A percentile compares a stretch with the other conserved stretches of the same genome.
Conservation (phyloP, 192 early-diverging fungal species). For the Umbelopsis ramanniana region DNA sequence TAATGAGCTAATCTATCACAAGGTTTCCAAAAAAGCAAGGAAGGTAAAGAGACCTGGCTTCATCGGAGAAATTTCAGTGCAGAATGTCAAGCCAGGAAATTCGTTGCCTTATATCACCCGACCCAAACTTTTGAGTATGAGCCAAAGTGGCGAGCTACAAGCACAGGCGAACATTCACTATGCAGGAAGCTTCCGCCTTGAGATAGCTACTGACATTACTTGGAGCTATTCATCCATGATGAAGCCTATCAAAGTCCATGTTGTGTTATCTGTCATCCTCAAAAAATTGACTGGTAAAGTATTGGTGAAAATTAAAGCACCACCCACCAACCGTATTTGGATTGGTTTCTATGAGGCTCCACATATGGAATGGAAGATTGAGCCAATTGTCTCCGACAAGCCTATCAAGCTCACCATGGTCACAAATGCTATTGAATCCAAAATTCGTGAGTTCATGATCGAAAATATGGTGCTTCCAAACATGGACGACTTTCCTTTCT, state of each 20-base stretch:
- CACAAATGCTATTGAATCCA: slow-evolving; percentile 84
- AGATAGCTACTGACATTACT: slow-evolving; percentile 71
- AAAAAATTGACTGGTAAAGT: slow-evolving; percentile 74
- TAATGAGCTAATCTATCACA: slow-evolving; percentile 63
- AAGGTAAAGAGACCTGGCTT: slow-evolving; percentile 68
- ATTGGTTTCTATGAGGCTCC: slow-evolving; percentile 84
- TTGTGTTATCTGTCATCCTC: slow-evolving; percentile 79
- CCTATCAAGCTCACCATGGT: slow-evolving; percentile 78
- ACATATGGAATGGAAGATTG: slow-evolving; percentile 69
- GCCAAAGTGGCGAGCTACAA: slow-evolving; percentile 72
- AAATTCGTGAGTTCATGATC: slow-evolving; percentile 80
- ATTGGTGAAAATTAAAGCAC: slow-evolving; percentile 76
- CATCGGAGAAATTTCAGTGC: slow-evolving; percentile 80
- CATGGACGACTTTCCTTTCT: slow-evolving; percentile 88
- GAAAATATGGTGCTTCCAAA: slow-evolving; percentile 84
- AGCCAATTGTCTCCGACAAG: slow-evolving; percentile 84
- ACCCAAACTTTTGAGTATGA: slow-evolving; percentile 72
- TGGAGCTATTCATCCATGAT: slow-evolving; percentile 60
- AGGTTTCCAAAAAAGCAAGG: slow-evolving; percentile 64
- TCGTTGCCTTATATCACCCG: slow-evolving; percentile 78
- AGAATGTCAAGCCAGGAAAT: slow-evolving; percentile 77
- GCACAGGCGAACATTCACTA: slow-evolving; percentile 81
- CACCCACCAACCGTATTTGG: slow-evolving; percentile 86
- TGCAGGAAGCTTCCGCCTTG: slow-evolving; percentile 55
- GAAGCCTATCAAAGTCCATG: slow-evolving; percentile 70